These are phyloP conservation scores for Ministeria vibrans DNA, from an alignment of 78 protist species.

Conservation along the genomic window DNA sequence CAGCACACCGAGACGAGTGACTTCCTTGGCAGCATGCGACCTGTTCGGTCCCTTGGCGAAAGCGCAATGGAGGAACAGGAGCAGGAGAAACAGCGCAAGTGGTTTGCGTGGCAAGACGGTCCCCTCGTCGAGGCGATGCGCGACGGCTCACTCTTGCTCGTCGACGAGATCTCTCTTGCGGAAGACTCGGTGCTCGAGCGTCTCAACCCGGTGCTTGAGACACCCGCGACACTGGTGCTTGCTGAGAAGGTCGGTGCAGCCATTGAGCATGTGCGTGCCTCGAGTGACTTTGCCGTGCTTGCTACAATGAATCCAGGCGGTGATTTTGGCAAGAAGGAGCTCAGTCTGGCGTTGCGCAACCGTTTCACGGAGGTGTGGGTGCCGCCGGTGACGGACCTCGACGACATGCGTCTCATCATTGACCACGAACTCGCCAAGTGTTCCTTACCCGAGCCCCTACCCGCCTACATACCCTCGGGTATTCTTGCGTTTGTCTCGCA, in stretches of 20 bases:
- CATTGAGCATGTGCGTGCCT: constrained; percentile 34
- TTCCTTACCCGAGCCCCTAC: too few relatives aligned
- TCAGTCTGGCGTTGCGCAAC: constrained; percentile 98
- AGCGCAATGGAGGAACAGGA: not conserved
- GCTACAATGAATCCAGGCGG: constrained; percentile 99
- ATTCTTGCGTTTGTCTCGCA: too few relatives aligned
- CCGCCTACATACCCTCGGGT: too few relatives aligned
- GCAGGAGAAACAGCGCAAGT: not conserved
- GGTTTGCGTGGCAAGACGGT: constrained; percentile 96
- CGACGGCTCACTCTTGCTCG: constrained; percentile 79
- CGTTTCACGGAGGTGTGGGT: constrained; percentile 91
- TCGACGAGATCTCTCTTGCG: constrained; percentile 97
- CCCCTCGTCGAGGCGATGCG: constrained; percentile 93
- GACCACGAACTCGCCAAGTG: too few relatives aligned
- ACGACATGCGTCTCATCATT: constrained; percentile 54
- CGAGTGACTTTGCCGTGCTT: constrained; percentile 71
- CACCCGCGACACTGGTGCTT: constrained; percentile 70
- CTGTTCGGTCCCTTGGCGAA: constrained; percentile 63
- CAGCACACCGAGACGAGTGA: constrained; percentile 98
- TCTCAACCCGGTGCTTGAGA: constrained; percentile 96
- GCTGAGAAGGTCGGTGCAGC: constrained; percentile 77
- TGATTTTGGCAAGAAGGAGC: constrained; percentile 98
- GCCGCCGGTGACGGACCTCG: constrained; percentile 43
- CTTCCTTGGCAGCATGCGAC: constrained; percentile 94
- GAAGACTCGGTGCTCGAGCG: constrained; percentile 99